phyloP scores from a whole-genome alignment of 352 stramenopile genomes.

The Phytophthora sansomeana region DNA sequence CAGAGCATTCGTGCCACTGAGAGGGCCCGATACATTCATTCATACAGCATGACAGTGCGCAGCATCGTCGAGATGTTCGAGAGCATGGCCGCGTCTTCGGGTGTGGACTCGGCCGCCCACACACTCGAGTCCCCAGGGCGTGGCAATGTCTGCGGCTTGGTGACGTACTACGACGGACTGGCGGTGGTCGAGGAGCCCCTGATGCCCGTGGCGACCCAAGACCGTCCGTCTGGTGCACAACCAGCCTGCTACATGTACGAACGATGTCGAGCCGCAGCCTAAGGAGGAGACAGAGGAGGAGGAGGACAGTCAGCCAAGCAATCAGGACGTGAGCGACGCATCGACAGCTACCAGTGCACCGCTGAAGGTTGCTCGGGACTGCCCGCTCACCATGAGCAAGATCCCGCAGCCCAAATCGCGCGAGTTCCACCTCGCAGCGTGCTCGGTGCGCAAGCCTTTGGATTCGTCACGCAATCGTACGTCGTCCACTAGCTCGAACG shows the following conservation, averaged over 20 bases:
- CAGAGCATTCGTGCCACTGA: background rate
- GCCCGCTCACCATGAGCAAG: constrained; percentile 24
- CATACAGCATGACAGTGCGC: constrained; percentile 42
- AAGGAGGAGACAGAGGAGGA: constrained; percentile 15
- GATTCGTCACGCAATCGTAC: constrained; percentile 4
- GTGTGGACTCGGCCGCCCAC: constrained; percentile 6
- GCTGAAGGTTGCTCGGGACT: constrained; percentile 5
- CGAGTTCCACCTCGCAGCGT: constrained; percentile 27
- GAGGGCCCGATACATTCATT: background rate
- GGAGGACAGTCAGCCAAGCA: constrained; percentile 12
- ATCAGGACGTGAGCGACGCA: constrained; percentile 29
- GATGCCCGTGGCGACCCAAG: constrained; percentile 24
- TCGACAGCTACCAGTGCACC: constrained; percentile 1
- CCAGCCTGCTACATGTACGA: constrained; percentile 3
- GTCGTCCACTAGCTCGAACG: constrained; percentile 13
- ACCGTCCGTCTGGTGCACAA: constrained; percentile 10
- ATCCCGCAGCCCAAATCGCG: constrained; percentile 43
- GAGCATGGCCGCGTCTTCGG: constrained; percentile 26
- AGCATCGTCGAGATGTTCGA: constrained; percentile 49
- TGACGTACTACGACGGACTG: constrained; percentile 44
- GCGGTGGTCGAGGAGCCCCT: constrained; percentile 27
- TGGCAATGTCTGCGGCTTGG: constrained; percentile 34
- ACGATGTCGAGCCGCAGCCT: constrained; percentile 2
- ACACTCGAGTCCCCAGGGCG: constrained; percentile 20
- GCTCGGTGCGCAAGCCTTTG: constrained; percentile 22